A percentile compares a stretch with the other conserved stretches of the same genome.
Conservation (phyloP, 352 stramenopile species). For the Phytophthora foliorum region DNA sequence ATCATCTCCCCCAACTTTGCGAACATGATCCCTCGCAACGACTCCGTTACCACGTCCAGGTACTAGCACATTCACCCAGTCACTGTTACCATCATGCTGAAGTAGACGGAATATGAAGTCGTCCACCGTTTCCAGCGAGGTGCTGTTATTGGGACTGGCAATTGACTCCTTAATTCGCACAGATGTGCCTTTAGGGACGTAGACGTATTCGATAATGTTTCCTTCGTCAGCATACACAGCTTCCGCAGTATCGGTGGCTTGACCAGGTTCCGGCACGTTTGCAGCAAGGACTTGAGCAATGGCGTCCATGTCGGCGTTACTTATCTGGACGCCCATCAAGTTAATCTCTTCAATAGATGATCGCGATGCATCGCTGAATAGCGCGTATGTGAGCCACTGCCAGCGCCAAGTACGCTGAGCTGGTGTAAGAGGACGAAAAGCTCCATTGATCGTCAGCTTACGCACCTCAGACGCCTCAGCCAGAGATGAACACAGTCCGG, state of each 20-base stretch:
- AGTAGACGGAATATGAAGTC: slow-evolving; percentile 32
- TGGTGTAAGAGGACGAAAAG: slow-evolving; percentile 28
- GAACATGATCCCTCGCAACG: slow-evolving; percentile 16
- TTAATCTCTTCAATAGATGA: slow-evolving; percentile 42
- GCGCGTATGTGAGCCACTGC: slow-evolving; percentile 37
- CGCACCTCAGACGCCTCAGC: slow-evolving; percentile 20
- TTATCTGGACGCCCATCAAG: slow-evolving; percentile 33
- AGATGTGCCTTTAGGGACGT: slow-evolving; percentile 20
- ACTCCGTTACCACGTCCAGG: slow-evolving; percentile 42
- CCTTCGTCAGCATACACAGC: slow-evolving; percentile 10
- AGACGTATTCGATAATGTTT: slow-evolving; percentile 17
- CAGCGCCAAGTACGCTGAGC: slow-evolving; percentile 34
- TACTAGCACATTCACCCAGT: slow-evolving; percentile 44
- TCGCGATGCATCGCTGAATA: slow-evolving; percentile 32
- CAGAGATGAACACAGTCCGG: slow-evolving; percentile 33
- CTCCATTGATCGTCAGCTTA: slow-evolving; percentile 33
- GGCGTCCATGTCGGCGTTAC: slow-evolving; percentile 22
- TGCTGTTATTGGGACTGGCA: slow-evolving; percentile 11
- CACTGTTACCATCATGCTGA: slow-evolving; percentile 28
- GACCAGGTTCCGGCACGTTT: slow-evolving; percentile 30
- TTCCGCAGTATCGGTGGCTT: slow-evolving; percentile 13
- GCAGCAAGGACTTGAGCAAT: slow-evolving; percentile 30
- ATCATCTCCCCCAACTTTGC: background rate
- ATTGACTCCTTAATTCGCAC: slow-evolving; percentile 33
- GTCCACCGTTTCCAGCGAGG: slow-evolving; percentile 30